These are phyloP conservation scores for Quercus tomentella DNA, from an alignment of 331 rosid genomes.

Conservation along the genomic window DNA sequence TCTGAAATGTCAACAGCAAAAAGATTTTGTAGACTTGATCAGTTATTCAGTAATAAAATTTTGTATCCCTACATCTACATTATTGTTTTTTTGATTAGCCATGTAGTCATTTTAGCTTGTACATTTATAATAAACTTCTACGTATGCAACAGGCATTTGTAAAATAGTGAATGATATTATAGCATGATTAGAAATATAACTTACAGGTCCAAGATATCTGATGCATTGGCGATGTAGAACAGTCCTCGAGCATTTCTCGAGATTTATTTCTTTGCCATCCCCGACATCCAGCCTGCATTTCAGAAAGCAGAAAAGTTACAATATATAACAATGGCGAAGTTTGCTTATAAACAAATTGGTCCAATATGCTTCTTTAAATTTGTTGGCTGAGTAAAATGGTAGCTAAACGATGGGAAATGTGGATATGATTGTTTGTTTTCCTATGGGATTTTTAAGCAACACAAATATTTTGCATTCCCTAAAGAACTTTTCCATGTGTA, in stretches of 20 bases:
- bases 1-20: slow-evolving; percentile 36
- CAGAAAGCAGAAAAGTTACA: not conserved
- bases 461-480: not conserved
- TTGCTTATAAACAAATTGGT: not conserved
- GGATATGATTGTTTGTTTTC: not conserved
- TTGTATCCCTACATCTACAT: too few relatives aligned
- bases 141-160: not conserved
- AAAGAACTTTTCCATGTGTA: not conserved
- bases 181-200: slow-evolving; percentile 10
- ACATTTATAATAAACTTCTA: not conserved
- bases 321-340: not conserved
- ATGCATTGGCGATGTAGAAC: slow-evolving; percentile 83
- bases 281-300: slow-evolving; percentile 82
- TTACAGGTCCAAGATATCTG: slow-evolving; percentile 84
- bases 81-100: too few relatives aligned
- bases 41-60: not conserved
- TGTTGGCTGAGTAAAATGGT: not conserved
- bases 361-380: not conserved
- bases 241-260: slow-evolving; percentile 60
- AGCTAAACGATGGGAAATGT: not conserved
- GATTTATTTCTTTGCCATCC: slow-evolving; percentile 77
- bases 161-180: not conserved
- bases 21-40: not conserved
- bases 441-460: too few relatives aligned
- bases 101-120: too few relatives aligned